Conservation (phyloP, 768 basidiomycete genomes). For the Cystofilobasidium ferigula region DNA sequence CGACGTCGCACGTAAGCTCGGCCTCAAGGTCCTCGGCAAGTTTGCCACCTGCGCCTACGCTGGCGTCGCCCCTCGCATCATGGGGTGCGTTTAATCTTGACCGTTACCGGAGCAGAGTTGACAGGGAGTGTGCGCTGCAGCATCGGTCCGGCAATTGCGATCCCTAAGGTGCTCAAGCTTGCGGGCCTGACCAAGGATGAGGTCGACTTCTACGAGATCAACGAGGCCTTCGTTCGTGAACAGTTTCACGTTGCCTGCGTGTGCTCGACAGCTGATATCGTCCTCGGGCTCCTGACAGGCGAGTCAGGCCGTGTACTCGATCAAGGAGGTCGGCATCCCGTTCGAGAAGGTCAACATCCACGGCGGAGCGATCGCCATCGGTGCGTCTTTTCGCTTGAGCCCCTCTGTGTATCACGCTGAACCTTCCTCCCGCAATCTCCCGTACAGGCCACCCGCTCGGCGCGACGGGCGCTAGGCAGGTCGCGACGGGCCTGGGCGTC, state of each 20-base stretch:
- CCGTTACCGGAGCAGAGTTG: too few species aligned
- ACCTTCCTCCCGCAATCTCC: too few species aligned
- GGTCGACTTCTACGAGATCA: conserved; percentile 84
- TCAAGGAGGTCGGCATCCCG: conserved; percentile 59
- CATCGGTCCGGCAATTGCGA: conserved; percentile 78
- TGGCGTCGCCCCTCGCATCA: conserved; percentile 76
- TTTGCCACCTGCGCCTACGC: conserved; percentile 58
- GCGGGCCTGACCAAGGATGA: conserved; percentile 57
- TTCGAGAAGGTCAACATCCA: conserved; percentile 71
- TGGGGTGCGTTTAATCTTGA: conserved; percentile 46
- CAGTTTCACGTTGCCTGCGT: too few species aligned
- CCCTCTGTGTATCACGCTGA: conserved; percentile 33
- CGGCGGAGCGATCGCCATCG: conserved; percentile 76
- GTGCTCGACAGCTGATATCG: too few species aligned
- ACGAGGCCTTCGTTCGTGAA: conserved; percentile 61
- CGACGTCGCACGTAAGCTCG: conserved; percentile 65
- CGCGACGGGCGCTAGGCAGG: conserved; percentile 71
- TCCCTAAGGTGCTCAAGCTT: conserved; percentile 46
- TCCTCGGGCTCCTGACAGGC: conserved; percentile 32
- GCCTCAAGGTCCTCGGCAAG: conserved; percentile 78
- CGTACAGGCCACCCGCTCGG: conserved; percentile 33
- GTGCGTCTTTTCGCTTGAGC: conserved; percentile 15
- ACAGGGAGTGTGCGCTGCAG: not conserved
- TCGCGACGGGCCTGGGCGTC: conserved; percentile 72
- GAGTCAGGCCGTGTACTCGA: conserved; percentile 60